Base-by-base conservation (phyloP, 306 rosid species). In the Nissolia schottii region DNA sequence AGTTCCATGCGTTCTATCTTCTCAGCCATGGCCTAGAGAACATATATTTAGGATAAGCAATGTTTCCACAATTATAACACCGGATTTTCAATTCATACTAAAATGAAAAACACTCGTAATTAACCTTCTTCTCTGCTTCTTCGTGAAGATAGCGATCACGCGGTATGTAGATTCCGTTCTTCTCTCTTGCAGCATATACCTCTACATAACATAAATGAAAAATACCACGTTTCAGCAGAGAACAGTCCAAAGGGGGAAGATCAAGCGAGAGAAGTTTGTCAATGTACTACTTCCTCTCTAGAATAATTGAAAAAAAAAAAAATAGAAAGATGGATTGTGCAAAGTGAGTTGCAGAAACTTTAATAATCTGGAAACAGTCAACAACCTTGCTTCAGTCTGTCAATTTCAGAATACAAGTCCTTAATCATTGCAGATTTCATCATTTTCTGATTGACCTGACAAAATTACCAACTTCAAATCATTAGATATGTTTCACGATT, bases 141-240 rank as follows among this genome's bases (percentile, higher is more conserved):
- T 95, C 99, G 9, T 78, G 43, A 81, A 95, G 97, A 79, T 89
- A 95, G 63, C 99, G 97, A 83, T 95, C 99, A 16, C 99, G 99
- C 18, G 99, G 99, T 76, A 95, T 88, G 62, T 95, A 95, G 85
- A 95, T 95, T 77, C 99, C 99, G 46, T 95, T 95, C 87, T 95
- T 95, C 84, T 95, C 99, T 82, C 99, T 84, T 60, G 99, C 96
- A 81, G 99, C 99, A 82, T 85, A 91, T 51, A 95, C 99, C 96
- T 95, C 97, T 95, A 76, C 28, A 6, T 28, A 55, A 64, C 68
- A 20, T 34, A 11, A 70, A 68, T 16, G 64, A 79, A 70, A 70
- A 37, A 15, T 43, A 25, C 22, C 15, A 54, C 18, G 14, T 75
- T 41, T 76, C 22, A 81, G 57, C 55, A 37, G 12, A 59, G 60